Base-by-base conservation (phyloP, 371 early-diverging fungal species). In the Apophysomyces ossiformis region DNA sequence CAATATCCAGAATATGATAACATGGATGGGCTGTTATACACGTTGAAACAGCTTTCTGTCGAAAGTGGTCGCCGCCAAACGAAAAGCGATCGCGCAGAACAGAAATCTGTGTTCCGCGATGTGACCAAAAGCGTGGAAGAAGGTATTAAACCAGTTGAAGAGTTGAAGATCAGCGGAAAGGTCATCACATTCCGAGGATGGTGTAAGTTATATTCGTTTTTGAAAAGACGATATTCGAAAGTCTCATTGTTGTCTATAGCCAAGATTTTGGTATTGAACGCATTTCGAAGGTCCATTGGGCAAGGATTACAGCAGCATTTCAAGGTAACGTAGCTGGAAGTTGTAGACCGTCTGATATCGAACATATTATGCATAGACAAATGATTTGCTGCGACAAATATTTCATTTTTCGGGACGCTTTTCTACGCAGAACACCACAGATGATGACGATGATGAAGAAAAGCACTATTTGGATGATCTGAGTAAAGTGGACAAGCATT, bases 41-140 rank as follows among this genome's bases (percentile, higher is more conserved):
- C 86, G 4, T 66, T 92, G 46, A 79, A 75, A 15, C 75, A 76
- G 7, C 71, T 92, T 16, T 83, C 85, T 4, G 79, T 86, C 4
- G 90, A 90, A 57, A 88, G 88, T 59, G 80, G 61, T 61, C 84
- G 85, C 41, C 85, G 84, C 13, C 85, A 84, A 35, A 85, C 79
- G 18, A 88, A 89, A 68, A 82, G 83, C 60, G 89, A 87, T 67
- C 78, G 86, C n/a, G 81, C 81, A 1, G 74, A 82, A 32, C 92
- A 92, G 58, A 85, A 89, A 43, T 84, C 85, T 0, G 86, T 87
- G 0, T 86, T 93, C 64, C 76, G 92, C 37, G 90, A 90, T 62
- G 84, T 93, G 54, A 69, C 90, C 32, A 71, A 73, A 39, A 88
- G 85, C n/a, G 88, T 93, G n/a, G 89, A 89, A 57, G 73, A 75